Evolutionary conservation across 2,329 filamentous ascomycete genomes (phyloP), one percentile per base, ranked within the genome.

Genomic region (Grosmannia huntii): DNA sequence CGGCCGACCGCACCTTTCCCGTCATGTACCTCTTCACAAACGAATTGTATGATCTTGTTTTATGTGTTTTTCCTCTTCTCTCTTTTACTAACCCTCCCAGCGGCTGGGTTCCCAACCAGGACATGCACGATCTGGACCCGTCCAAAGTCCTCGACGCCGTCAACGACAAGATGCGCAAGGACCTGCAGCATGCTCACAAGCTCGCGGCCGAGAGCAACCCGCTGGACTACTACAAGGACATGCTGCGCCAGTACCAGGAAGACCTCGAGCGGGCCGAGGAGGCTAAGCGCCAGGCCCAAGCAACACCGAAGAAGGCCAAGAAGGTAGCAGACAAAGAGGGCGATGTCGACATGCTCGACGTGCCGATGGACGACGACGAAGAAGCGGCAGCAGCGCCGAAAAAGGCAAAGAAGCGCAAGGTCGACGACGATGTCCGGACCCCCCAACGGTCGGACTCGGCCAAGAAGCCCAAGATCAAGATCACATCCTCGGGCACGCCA

Each of bases 11-110:
- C 62, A 90, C 87, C 33, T 97, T 90, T 69, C 89, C 92, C 5
- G 85, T 97, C 68, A 96, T 97, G 92, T 97, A 96, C 70, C 76
- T 97, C 55, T 79, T 83, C 63, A 96, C 91, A 44, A 96, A 97
- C 67, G 92, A 97, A 78, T 97, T 99, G 94, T 99, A 75, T 83
- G 92, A 3, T 53, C 27, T 27, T 53, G 28, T 28, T 7, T 28
- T 28, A 9, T 33, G 2, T 33, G 31, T 44, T 28, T 52, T 5
- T 31, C 28, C 31, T 36, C 16, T 44, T 31, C 6, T 49, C 52
- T 31, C 49, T 16, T 53, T 48, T 16, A 33, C 23, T 44, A 3
- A 28, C 27, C 27, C 25, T 7, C 9, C 59, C 65, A 99, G 94
- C 73, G 88, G 89, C 44, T 99, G 92, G 92, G 89, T 92, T 63